phyloP scores from a whole-genome alignment of 2,329 filamentous ascomycete species.

The Pseudogymnoascus sp. region DNA sequence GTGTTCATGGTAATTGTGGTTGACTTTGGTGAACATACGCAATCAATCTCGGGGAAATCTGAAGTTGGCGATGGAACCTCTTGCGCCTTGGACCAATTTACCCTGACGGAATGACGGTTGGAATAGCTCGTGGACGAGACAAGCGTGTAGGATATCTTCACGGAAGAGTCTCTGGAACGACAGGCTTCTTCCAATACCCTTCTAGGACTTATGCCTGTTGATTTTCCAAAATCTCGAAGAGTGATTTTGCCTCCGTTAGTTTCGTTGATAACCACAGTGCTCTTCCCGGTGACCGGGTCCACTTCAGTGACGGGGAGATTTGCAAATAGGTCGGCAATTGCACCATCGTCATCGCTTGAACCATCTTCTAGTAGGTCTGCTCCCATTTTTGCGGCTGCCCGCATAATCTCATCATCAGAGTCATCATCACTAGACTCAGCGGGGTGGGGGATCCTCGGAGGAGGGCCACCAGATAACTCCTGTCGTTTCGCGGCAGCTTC shows the following conservation, averaged over 20 bases:
- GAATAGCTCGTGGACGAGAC: conserved; percentile 69
- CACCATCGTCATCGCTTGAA: conserved; percentile 44
- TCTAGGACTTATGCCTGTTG: conserved; percentile 66
- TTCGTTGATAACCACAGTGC: conserved; percentile 45
- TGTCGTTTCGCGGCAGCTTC: conserved; percentile 47
- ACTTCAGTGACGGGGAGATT: conserved; percentile 53
- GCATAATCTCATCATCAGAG: conserved; percentile 38
- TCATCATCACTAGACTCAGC: conserved; percentile 29
- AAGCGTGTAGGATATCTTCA: conserved; percentile 57
- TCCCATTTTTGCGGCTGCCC: conserved; percentile 50
- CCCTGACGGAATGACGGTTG: conserved; percentile 64
- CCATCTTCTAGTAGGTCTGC: conserved; percentile 49
- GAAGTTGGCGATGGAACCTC: conserved; percentile 34
- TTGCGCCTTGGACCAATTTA: conserved; percentile 73
- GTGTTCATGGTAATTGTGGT: conserved; percentile 66
- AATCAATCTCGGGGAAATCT: conserved; percentile 24
- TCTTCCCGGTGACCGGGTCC: conserved; percentile 50
- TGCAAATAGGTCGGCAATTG: conserved; percentile 48
- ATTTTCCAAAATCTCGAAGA: conserved; percentile 78
- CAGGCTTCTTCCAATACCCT: conserved; percentile 81
- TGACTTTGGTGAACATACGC: conserved; percentile 34
- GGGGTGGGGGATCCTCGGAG: background rate
- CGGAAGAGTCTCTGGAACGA: conserved; percentile 60
- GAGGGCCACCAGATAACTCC: conserved; percentile 25
- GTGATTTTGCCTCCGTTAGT: conserved; percentile 46